Evolutionary conservation across 495 filamentous ascomycete species (phyloP), one percentile per base, ranked within the genome.

Genomic region (Rhizodiscina lignyota): DNA sequence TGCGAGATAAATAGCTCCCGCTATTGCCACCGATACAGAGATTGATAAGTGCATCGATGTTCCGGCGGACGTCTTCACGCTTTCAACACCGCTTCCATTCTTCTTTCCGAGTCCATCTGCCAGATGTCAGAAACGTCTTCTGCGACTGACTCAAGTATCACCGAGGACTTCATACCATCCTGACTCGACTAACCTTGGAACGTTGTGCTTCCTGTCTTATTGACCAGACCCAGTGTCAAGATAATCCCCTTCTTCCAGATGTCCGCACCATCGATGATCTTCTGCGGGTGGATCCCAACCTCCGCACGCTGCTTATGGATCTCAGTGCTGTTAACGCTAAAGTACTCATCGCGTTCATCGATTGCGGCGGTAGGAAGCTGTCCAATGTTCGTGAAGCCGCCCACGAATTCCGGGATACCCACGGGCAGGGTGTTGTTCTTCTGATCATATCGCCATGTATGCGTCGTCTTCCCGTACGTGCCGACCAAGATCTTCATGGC

Each of bases 391-490:
- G 56, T 61, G 35, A 52, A 56, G 21, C 56, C 54, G 43, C 51
- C 53, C 27, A 59, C 55, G 13, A 58, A 47, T 43, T 61, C 53
- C 4, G 56, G 58, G 37, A 52, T 53, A n/a, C 55, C 53, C 21
- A 57, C 31, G 0, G 54, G 55, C 5, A 54, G 42, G 12, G 18
- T 18, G 20, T 34, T 39, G 31, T 57, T 43, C 20, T 44, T 44
- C 30, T 50, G 42, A 38, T 58, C 53, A 18, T 50, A 51, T 23
- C 54, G 53, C 55, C 58, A 60, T 12, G 54, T 56, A 40, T 59
- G 54, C 32, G 50, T 47, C 2, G 55, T 59, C 43, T 59, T 59
- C 1, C 55, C 55, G 36, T 56, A 56, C 3, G 54, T 48, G 18
- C 45, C 43, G 26, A 55, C 42, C 21, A 60, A 43, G 34, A 44